Evolutionary conservation across 73 alveolate genomes (phyloP).

Genomic region (Breviolum minutum): DNA sequence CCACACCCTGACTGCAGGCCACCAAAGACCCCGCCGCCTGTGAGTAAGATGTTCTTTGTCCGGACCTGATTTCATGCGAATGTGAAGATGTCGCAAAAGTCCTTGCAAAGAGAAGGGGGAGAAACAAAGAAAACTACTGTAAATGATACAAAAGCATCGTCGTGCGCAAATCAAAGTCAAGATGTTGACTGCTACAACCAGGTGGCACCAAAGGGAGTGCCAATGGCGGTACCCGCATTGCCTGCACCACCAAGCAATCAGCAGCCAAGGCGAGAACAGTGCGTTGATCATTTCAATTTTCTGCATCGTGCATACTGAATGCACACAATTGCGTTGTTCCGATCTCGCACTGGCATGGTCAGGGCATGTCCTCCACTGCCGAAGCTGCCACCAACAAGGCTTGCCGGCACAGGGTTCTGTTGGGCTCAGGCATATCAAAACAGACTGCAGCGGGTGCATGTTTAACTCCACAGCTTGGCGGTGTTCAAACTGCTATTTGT

Average conservation of each 20-base stretch:
- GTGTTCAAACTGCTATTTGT: not conserved
- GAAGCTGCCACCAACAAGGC: conserved; percentile 86
- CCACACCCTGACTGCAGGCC: conserved; percentile 37
- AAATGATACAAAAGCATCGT: too few relatives aligned
- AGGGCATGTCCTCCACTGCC: conserved; percentile 88
- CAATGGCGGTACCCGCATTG: conserved; percentile 77
- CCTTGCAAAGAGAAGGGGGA: too few relatives aligned
- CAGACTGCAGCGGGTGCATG: not conserved
- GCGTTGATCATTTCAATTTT: too few relatives aligned
- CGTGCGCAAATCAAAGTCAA: not conserved
- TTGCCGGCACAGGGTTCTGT: not conserved
- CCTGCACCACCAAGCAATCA: conserved; percentile 87
- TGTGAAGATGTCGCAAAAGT: too few relatives aligned
- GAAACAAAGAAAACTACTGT: too few relatives aligned
- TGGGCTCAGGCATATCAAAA: too few relatives aligned
- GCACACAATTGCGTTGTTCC: not conserved
- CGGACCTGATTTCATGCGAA: not conserved
- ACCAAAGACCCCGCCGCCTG: conserved; percentile 94
- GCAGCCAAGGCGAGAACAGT: conserved; percentile 42
- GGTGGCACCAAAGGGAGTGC: conserved; percentile 89
- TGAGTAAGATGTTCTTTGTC: conserved; percentile 87
- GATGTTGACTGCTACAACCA: not conserved
- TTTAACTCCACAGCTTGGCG: not conserved
- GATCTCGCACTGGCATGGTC: not conserved
- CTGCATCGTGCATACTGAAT: not conserved